Base-by-base conservation (phyloP, 768 basidiomycete genomes). In the Boletus rufocinnamomeus region DNA sequence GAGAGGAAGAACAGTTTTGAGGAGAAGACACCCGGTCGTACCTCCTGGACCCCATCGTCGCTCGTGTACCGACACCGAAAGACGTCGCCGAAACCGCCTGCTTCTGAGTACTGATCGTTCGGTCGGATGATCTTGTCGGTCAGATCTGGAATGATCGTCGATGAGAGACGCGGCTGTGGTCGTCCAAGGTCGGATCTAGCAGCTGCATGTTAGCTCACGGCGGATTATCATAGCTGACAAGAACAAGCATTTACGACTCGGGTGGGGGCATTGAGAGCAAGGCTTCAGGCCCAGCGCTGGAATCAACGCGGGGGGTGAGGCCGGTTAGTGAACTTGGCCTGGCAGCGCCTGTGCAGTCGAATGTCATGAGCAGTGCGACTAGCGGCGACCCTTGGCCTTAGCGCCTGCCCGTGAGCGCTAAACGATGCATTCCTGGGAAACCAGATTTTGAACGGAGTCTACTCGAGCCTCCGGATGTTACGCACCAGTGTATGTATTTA, bases 1-100 rank as follows among this genome's bases (percentile, higher is more conserved):
- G 23, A 7, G n/a, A 35, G 41, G 19, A 50, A 2, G 19, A 27
- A 41, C 38, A 8, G 35, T 35, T 35, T 41, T 19, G 40, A 21
- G 19, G 8, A 41, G 40, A 40, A 35, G 35, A 16, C 16, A 16
- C 35, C 11, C 17, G 27, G 10, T 41, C 40, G 14, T 7, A 62
- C 60, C 52, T 58, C 44, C 37, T 43, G 41, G 19, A 44, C 32
- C 10, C 48, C 49, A 23, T 58, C 32, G 8, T 43, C 30, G 5
- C 21, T 50, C 41, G 13, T 30, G 44, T 46, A 58, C 19, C 2
- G 47, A 37, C 60, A 57, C 6, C 27, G 50, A 28, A 52, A 62
- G 16, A 57, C 50, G 23, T 62, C 60, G 6, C 60, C 54, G 37
- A 57, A 62, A 6, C 41, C 54, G 2, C 60, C 54, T 30, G 54